Evolutionary conservation across 164 flowering plant genomes (phyloP).

Genomic region (Akebia trifoliata): DNA sequence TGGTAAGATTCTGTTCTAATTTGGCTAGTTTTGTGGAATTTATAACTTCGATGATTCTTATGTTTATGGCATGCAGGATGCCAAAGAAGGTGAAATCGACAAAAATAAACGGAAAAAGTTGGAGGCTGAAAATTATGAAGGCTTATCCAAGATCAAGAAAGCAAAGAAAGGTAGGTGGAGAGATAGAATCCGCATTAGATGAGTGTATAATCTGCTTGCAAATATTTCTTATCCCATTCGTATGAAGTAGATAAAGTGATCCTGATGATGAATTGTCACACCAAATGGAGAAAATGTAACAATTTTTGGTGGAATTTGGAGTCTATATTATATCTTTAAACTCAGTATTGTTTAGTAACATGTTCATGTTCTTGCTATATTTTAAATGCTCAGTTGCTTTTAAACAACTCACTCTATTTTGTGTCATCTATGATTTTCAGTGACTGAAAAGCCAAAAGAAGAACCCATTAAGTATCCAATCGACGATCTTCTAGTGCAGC

Average conservation of each 20-base stretch:
- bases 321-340: too few relatives aligned
- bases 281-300: too few relatives aligned
- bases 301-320: too few relatives aligned
- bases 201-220: too few relatives aligned
- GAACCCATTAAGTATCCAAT: slow-evolving; percentile 77
- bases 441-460: slow-evolving; percentile 21
- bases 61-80: slow-evolving; percentile 24
- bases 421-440: slow-evolving; percentile 32
- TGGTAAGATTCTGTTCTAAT: slow-evolving; percentile 1
- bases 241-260: too few relatives aligned
- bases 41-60: slow-evolving; percentile 2
- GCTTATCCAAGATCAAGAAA: slow-evolving; percentile 9
- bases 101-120: slow-evolving; percentile 34
- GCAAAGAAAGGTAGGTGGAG: slow-evolving; percentile 33
- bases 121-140: slow-evolving; percentile 25
- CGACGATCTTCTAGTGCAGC: slow-evolving; percentile 76
- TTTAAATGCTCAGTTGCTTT: too few relatives aligned
- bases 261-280: too few relatives aligned
- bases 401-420: too few relatives aligned
- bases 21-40: slow-evolving; percentile 1
- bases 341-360: too few relatives aligned
- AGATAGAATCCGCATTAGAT: too few relatives aligned
- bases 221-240: too few relatives aligned
- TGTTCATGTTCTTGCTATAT: too few relatives aligned
- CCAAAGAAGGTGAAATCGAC: slow-evolving; percentile 16